A percentile compares a stretch with the other conserved stretches of the same genome.
These are phyloP conservation scores for Hyphopichia burtonii DNA, from an alignment of 1,139 yeast genomes.

Conservation along the genomic window DNA sequence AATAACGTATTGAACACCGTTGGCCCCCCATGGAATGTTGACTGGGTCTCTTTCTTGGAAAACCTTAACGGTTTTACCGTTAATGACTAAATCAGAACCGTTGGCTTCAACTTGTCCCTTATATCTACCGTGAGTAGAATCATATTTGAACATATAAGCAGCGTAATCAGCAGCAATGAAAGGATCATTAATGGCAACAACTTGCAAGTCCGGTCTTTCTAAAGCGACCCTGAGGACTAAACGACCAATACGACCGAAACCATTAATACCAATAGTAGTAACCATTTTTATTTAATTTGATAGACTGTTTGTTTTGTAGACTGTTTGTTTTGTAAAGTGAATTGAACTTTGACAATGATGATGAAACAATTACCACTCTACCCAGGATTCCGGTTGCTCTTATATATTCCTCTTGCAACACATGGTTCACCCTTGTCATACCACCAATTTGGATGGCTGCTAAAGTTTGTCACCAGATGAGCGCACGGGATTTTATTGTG, in stretches of 20 bases:
- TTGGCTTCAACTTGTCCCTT: conserved; percentile 63
- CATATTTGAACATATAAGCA: conserved; percentile 86
- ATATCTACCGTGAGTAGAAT: conserved; percentile 81
- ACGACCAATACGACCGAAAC: conserved; percentile 90
- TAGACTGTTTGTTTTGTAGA: neutral
- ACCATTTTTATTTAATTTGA: conserved; percentile 2
- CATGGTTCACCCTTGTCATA: too few species aligned
- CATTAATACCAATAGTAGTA: conserved; percentile 72
- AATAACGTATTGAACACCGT: conserved; percentile 75
- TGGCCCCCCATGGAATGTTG: conserved; percentile 77
- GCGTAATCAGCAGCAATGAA: conserved; percentile 82
- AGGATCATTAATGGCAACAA: conserved; percentile 82
- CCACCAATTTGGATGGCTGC: too few species aligned
- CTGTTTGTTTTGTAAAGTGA: neutral
- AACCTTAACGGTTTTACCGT: conserved; percentile 67
- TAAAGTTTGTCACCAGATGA: too few species aligned
- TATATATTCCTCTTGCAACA: too few species aligned
- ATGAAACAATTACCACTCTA: too few species aligned
- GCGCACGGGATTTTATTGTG: too few species aligned
- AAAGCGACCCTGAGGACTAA: conserved; percentile 80
- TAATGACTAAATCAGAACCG: conserved; percentile 58
- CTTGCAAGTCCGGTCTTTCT: conserved; percentile 65
- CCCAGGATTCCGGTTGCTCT: too few species aligned
- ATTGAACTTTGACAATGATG: neutral
- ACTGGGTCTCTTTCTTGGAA: conserved; percentile 80